Evolutionary conservation across 805 yeast genomes (phyloP).

Genomic region (Phaffomyces opuntiae): DNA sequence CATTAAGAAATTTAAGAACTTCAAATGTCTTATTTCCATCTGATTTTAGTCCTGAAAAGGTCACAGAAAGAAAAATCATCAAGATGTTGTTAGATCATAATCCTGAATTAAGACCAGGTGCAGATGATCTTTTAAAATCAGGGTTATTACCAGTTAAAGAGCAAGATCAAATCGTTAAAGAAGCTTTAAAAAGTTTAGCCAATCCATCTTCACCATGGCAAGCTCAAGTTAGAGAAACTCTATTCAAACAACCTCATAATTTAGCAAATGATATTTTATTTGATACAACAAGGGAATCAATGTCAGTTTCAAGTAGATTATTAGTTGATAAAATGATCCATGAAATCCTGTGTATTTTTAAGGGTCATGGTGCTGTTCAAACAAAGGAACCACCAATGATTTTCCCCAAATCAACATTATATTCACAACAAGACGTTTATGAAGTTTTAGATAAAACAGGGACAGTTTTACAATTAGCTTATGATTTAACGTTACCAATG

Average conservation of each 20-base stretch:
- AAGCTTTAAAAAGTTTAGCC: constrained; percentile 76
- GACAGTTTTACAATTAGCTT: constrained; percentile 79
- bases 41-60: constrained; percentile 48
- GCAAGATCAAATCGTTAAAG: constrained; percentile 83
- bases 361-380: constrained; percentile 82
- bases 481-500: constrained; percentile 83
- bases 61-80: constrained; percentile 63
- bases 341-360: constrained; percentile 56
- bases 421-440: constrained; percentile 55
- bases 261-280: constrained; percentile 80
- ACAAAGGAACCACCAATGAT: constrained; percentile 56
- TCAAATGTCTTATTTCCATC: constrained; percentile 60
- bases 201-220: constrained; percentile 95
- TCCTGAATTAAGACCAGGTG: constrained; percentile 74
- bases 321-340: constrained; percentile 54
- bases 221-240: constrained; percentile 78
- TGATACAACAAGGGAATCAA: constrained; percentile 38
- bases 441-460: constrained; percentile 85
- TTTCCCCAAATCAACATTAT: constrained; percentile 78
- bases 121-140: constrained; percentile 64
- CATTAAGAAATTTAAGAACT: constrained; percentile 56
- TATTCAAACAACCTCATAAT: constrained; percentile 80
- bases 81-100: constrained; percentile 66
- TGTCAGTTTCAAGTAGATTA: constrained; percentile 41
- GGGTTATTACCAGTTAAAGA: constrained; percentile 85